Evolutionary conservation across 2,329 filamentous ascomycete species (phyloP), one percentile per base, ranked within the genome.

Genomic region (Colletotrichum liaoningense): DNA sequence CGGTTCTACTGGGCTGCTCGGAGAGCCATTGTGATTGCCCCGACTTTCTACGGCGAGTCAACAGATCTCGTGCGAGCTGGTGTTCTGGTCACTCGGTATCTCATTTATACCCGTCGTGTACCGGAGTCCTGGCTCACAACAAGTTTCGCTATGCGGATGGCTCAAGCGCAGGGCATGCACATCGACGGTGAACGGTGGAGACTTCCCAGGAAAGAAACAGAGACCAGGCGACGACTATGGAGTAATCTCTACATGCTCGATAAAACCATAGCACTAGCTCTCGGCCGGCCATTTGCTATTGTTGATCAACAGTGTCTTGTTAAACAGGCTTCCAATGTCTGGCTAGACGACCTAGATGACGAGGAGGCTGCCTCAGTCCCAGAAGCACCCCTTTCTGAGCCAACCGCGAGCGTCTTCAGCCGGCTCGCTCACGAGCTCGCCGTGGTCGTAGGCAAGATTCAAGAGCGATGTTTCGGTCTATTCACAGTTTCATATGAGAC

Each of bases 71-170:
- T 84, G 0, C 76, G 83, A 38, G 82, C 83, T 14, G 83, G 83
- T 3, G 79, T 84, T 14, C 74, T 85, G 46, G 80, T 84, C 7
- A 84, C 82, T 7, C 79, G 82, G 0, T 85, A 85, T 74, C 77
- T 84, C 19, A 80, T 84, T 26, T 83, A 84, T 62, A 75, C 81
- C n/a, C 77, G 81, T 33, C 79, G 83, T 56, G 79, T 81, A 1
- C 79, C 83, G 0, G 83, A 85, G 71, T 80, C 79, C 5, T 85
- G 83, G 83, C 78, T 85, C 1, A 85, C 83, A 1, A 80, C 80
- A 4, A 82, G 83, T 72, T 84, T 85, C 56, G 83, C 83, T 1
- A 83, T 84, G 75, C 81, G 83, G 16, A 83, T 85, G 81, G 84
- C 83, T 5, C 82, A 84, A 69, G 83, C 82, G 0, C 83, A 85